phyloP scores from a whole-genome alignment of 177 flowering plant genomes.

The Telopea speciosissima region DNA sequence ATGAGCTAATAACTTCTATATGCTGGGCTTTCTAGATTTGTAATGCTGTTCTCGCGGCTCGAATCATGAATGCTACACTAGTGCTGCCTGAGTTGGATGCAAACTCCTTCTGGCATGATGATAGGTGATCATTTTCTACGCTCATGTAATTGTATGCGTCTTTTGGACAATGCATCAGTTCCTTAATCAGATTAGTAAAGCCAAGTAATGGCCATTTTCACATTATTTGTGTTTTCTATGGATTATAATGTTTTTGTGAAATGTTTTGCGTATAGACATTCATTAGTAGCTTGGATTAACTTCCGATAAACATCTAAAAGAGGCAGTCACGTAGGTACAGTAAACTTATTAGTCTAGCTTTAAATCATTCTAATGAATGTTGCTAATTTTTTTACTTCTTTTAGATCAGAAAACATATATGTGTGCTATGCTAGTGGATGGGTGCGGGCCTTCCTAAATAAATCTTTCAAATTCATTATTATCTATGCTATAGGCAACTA shows the following conservation, averaged over 20 bases:
- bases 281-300: not conserved
- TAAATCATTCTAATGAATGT: not conserved
- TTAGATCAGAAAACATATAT: not conserved
- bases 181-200: not conserved
- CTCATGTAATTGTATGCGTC: not conserved
- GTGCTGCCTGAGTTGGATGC: slow-evolving; percentile 98
- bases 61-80: slow-evolving; percentile 98
- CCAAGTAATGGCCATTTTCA: not conserved
- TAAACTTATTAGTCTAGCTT: too few relatives aligned
- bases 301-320: not conserved
- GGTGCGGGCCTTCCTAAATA: too few relatives aligned
- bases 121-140: slow-evolving; percentile 48
- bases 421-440: too few relatives aligned
- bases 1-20: not conserved
- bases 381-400: not conserved
- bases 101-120: slow-evolving; percentile 96
- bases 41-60: slow-evolving; percentile 98
- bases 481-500: too few relatives aligned
- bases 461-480: too few relatives aligned
- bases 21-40: slow-evolving; percentile 56
- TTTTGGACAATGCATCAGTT: not conserved
- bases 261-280: not conserved
- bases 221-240: not conserved
- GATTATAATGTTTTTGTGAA: not conserved
- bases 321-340: not conserved